Conservation (phyloP, 345 rosid species). For the Arabidopsis suecica region DNA sequence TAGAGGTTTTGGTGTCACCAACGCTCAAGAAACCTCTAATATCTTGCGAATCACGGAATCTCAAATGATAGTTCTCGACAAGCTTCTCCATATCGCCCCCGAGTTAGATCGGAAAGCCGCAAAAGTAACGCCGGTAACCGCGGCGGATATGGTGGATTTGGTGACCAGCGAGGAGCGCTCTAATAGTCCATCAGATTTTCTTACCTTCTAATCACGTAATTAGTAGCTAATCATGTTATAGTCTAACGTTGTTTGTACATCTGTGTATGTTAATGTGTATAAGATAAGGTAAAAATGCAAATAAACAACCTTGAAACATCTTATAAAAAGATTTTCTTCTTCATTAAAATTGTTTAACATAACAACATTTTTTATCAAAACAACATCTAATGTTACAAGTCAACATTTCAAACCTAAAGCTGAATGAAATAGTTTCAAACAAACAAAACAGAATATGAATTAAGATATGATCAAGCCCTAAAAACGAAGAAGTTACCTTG, state of each 20-base stretch:
- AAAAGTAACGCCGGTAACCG: not conserved
- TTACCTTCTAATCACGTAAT: constrained; percentile 14
- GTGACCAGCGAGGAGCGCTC: not conserved
- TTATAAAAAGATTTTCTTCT: not conserved
- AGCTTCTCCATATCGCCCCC: constrained; percentile 29
- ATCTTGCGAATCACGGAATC: constrained; percentile 51
- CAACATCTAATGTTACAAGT: constrained; percentile 1
- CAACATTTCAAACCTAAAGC: not conserved
- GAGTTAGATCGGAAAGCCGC: constrained; percentile 31
- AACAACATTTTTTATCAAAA: not conserved
- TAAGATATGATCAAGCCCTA: constrained; percentile 27
- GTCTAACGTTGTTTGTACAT: not conserved
- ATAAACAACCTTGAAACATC: not conserved
- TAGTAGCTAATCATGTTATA: not conserved
- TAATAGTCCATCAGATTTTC: constrained; percentile 10
- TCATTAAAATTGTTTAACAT: not conserved
- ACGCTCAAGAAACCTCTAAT: constrained; percentile 49
- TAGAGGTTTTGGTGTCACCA: constrained; percentile 51
- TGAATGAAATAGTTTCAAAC: constrained; percentile 16
- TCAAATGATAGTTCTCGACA: constrained; percentile 50
- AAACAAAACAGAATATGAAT: constrained; percentile 10
- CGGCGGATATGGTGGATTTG: not conserved
- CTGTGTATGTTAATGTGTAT: not conserved
- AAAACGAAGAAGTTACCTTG: constrained; percentile 11
- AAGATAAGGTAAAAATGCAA: not conserved